phyloP scores from a whole-genome alignment of 768 basidiomycete genomes.

The Chlorophyllum brunneum region DNA sequence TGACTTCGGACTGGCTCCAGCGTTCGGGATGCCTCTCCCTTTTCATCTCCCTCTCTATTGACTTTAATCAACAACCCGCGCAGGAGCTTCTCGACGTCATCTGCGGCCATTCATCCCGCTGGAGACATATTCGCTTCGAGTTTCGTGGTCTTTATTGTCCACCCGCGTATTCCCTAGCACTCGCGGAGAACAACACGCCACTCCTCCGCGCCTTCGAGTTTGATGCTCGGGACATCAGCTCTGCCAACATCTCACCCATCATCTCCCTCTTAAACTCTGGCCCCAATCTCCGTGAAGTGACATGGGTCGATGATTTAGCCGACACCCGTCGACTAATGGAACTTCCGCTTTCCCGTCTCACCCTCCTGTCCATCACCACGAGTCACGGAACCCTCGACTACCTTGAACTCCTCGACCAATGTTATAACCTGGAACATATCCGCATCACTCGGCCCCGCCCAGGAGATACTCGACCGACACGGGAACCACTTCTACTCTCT shows the following conservation, averaged over 20 bases:
- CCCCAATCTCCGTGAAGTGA: constrained; percentile 24
- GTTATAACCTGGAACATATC: constrained; percentile 30
- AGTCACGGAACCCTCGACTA: constrained; percentile 28
- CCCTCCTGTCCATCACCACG: constrained; percentile 27
- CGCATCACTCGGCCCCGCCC: constrained; percentile 25
- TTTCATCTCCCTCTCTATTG: constrained; percentile 27
- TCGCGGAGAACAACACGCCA: constrained; percentile 22
- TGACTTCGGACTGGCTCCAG: constrained; percentile 24
- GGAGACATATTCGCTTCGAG: constrained; percentile 30
- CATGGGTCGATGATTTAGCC: constrained; percentile 32
- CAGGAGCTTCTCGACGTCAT: constrained; percentile 28
- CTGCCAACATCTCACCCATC: constrained; percentile 26
- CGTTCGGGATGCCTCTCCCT: constrained; percentile 24
- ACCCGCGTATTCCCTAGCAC: constrained; percentile 26
- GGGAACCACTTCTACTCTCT: constrained; percentile 23
- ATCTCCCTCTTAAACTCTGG: constrained; percentile 24
- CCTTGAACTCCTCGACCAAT: constrained; percentile 26
- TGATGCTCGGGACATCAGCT: constrained; percentile 28
- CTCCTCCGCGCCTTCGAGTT: constrained; percentile 28
- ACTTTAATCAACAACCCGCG: constrained; percentile 28
- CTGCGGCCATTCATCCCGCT: constrained; percentile 24
- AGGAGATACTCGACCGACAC: constrained; percentile 17
- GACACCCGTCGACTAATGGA: constrained; percentile 27
- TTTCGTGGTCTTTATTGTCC: constrained; percentile 29
- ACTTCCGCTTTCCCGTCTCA: constrained; percentile 25